These are phyloP conservation scores for Artemisia annua DNA, from an alignment of 129 eudicot genomes.

Conservation along the genomic window DNA sequence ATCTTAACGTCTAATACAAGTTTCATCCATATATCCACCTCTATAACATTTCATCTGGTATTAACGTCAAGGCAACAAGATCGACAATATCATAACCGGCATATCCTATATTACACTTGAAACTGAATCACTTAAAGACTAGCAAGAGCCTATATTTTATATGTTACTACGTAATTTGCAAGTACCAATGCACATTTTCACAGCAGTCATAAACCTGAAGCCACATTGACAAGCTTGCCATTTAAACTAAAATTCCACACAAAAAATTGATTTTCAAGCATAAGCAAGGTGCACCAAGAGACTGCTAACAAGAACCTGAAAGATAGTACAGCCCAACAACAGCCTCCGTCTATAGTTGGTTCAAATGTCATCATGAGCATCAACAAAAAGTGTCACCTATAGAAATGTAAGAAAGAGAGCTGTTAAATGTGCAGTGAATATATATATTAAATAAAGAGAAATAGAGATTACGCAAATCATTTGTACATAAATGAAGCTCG, in stretches of 20 bases:
- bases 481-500: background rate
- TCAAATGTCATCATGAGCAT: constrained; percentile 8
- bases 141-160: background rate
- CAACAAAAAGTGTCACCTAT: constrained; percentile 10
- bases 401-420: background rate
- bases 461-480: background rate
- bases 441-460: background rate
- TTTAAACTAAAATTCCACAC: background rate
- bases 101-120: background rate
- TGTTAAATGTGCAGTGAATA: background rate
- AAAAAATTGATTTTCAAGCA: background rate
- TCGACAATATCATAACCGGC: no score
- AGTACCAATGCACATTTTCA: background rate
- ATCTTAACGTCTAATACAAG: no score
- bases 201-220: background rate
- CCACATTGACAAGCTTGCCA: background rate
- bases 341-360: background rate
- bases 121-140: background rate
- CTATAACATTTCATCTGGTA: no score
- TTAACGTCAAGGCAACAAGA: no score
- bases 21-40: no score
- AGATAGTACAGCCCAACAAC: background rate
- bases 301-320: constrained; percentile 24
- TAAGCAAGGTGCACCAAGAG: constrained; percentile 6
- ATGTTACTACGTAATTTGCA: background rate